Evolutionary conservation across 257 asterid species (phyloP).

Genomic region (Striga asiatica): DNA sequence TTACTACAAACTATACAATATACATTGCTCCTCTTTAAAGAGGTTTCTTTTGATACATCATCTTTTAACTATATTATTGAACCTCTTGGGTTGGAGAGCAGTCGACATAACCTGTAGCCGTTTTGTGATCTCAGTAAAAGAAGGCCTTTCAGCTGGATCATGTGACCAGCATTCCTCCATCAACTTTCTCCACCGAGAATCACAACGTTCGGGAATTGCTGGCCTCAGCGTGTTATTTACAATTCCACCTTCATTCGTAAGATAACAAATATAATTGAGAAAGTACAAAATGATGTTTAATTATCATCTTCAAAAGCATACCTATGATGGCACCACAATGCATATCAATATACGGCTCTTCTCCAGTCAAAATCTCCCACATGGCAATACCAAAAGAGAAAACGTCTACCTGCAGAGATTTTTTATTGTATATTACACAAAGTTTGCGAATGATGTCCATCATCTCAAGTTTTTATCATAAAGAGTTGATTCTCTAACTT

Average conservation of each 20-base stretch:
- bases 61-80: constrained; percentile 27
- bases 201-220: constrained; percentile 68
- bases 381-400: constrained; percentile 69
- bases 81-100: constrained; percentile 58
- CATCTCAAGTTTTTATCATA: neutral
- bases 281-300: constrained; percentile 18
- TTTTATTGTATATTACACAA: neutral
- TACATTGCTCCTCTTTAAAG: neutral
- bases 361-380: constrained; percentile 82
- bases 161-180: constrained; percentile 96
- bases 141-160: constrained; percentile 65
- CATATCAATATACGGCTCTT: constrained; percentile 66
- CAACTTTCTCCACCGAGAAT: constrained; percentile 63
- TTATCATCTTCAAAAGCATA: constrained; percentile 16
- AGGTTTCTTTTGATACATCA: too few species aligned
- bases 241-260: constrained; percentile 85
- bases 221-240: constrained; percentile 80
- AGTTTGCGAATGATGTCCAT: neutral
- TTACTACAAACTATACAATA: neutral
- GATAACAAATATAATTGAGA: too few species aligned
- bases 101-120: constrained; percentile 50
- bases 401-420: constrained; percentile 53
- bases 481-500: too few species aligned
- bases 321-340: constrained; percentile 85
- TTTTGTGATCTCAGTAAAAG: constrained; percentile 78